phyloP scores from a whole-genome alignment of 2,329 filamentous ascomycete genomes.

The Arthrobotrys megalospora region DNA sequence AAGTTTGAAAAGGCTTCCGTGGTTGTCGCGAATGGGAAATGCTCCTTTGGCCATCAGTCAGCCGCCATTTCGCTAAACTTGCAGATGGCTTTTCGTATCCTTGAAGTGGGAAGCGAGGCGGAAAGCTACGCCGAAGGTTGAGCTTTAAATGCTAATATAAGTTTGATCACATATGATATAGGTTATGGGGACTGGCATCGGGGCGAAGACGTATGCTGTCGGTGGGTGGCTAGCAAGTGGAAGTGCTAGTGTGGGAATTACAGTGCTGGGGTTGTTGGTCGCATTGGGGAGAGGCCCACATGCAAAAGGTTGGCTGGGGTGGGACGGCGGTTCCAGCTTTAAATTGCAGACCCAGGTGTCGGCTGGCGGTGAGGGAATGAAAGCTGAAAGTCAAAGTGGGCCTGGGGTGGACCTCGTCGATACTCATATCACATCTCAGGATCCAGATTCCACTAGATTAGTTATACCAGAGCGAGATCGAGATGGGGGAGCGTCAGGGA shows the following conservation, averaged over 20 bases:
- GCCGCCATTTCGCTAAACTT: slow-evolving; percentile 40
- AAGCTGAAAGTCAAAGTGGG: slow-evolving; percentile 43
- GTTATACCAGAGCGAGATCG: slow-evolving; percentile 38
- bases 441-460: slow-evolving; percentile 35
- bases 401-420: slow-evolving; percentile 23
- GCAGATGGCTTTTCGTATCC: slow-evolving; percentile 39
- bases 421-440: slow-evolving; percentile 32
- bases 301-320: slow-evolving; percentile 75
- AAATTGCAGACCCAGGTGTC: slow-evolving; percentile 33
- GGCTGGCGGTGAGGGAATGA: slow-evolving; percentile 15
- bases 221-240: slow-evolving; percentile 74
- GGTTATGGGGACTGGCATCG: slow-evolving; percentile 68
- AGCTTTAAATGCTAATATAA: slow-evolving; percentile 7
- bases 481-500: slow-evolving; percentile 30
- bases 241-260: slow-evolving; percentile 73
- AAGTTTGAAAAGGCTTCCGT: slow-evolving; percentile 5
- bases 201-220: slow-evolving; percentile 72
- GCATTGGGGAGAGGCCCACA: slow-evolving; percentile 72
- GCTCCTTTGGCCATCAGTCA: slow-evolving; percentile 17
- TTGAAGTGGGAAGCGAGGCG: slow-evolving; percentile 29
- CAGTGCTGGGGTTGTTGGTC: slow-evolving; percentile 70
- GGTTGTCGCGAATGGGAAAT: slow-evolving; percentile 30
- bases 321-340: slow-evolving; percentile 73
- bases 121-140: slow-evolving; percentile 21
- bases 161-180: slow-evolving; percentile 26